A percentile compares a stretch with the other conserved stretches of the same genome.
Evolutionary conservation across 129 eudicot species (phyloP).

Genomic region (Sambucus nigra): DNA sequence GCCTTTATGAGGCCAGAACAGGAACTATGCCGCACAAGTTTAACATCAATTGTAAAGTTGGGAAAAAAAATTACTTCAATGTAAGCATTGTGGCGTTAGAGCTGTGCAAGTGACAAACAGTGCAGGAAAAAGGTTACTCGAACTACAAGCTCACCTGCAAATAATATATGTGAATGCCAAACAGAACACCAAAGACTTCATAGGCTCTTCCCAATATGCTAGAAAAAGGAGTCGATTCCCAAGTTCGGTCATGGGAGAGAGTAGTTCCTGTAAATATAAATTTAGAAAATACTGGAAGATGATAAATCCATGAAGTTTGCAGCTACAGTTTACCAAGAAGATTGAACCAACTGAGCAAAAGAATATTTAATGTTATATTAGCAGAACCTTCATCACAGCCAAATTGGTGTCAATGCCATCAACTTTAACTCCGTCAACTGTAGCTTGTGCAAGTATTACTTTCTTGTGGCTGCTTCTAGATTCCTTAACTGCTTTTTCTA

Average conservation of each 20-base stretch:
- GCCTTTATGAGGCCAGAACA: no score
- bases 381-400: conserved; percentile 77
- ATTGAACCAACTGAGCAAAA: background rate
- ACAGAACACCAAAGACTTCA: conserved; percentile 65
- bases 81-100: no score
- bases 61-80: no score
- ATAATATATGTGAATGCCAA: conserved; percentile 40
- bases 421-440: conserved; percentile 93
- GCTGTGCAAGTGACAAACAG: background rate
- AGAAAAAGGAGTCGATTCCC: conserved; percentile 35
- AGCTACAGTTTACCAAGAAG: background rate
- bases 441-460: conserved; percentile 77
- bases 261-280: conserved; percentile 61
- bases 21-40: no score
- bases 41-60: no score
- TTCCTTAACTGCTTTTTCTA: conserved; percentile 74
- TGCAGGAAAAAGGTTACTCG: conserved; percentile 5
- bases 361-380: background rate
- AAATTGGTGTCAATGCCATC: conserved; percentile 91
- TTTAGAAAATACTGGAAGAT: background rate
- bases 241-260: conserved; percentile 40
- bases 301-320: background rate
- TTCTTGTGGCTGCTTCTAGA: conserved; percentile 68
- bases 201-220: conserved; percentile 63
- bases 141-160: conserved; percentile 43